A percentile compares a stretch with the other conserved stretches of the same genome.
Conservation (phyloP, 2,329 filamentous ascomycete genomes). For the Nothophoma quercina region DNA sequence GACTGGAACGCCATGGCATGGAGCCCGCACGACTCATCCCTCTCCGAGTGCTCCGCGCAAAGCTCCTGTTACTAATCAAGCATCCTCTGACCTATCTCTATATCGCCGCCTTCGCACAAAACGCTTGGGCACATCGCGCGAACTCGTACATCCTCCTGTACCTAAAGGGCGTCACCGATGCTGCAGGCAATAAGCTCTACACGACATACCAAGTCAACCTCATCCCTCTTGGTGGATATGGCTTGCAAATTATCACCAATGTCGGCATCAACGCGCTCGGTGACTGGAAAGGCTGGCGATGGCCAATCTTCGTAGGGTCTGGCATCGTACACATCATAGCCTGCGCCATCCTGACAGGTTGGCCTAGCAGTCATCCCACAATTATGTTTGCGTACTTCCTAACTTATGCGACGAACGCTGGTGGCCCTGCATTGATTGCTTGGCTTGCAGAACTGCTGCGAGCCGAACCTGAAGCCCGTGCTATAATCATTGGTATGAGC, state of each 20-base stretch:
- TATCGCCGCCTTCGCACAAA: constrained; percentile 17
- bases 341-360: constrained; percentile 15
- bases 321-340: constrained; percentile 5
- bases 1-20: constrained; percentile 10
- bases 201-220: constrained; percentile 22
- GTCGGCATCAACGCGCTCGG: constrained; percentile 19
- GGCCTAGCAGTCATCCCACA: constrained; percentile 5
- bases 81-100: constrained; percentile 18
- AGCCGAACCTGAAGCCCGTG: constrained; percentile 19
- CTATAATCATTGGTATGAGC: constrained; percentile 17
- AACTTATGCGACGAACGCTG: constrained; percentile 18
- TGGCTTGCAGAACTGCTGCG: constrained; percentile 20
- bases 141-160: constrained; percentile 22
- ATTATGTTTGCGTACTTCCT: constrained; percentile 23
- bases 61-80: constrained; percentile 8
- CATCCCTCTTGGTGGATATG: constrained; percentile 22
- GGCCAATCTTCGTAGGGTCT: constrained; percentile 17
- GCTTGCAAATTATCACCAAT: constrained; percentile 9
- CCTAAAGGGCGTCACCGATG: constrained; percentile 14
- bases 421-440: constrained; percentile 14
- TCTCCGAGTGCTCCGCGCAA: constrained; percentile 3
- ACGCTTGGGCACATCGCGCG: constrained; percentile 22
- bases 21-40: constrained; percentile 13
- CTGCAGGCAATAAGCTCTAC: constrained; percentile 12
- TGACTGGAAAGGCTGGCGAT: constrained; percentile 21